phyloP scores from a whole-genome alignment of 352 stramenopile genomes.

The Phytophthora idaei region DNA sequence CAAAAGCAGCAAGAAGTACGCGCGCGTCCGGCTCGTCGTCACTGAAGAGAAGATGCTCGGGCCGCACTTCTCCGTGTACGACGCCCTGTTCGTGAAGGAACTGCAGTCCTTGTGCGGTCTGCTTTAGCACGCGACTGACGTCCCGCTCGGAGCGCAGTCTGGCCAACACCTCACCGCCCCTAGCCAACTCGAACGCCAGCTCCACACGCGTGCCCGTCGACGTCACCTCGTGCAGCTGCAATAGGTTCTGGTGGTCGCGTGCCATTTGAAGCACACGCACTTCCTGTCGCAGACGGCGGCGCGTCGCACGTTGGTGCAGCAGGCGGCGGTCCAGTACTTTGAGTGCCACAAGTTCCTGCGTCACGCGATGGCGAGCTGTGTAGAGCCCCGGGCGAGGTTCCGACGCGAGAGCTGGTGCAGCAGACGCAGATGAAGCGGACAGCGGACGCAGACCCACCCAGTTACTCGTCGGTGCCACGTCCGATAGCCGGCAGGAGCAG shows the following conservation, averaged over 20 bases:
- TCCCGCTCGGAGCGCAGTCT: slow-evolving; percentile 61
- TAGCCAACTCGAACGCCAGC: slow-evolving; percentile 78
- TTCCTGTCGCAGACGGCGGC: slow-evolving; percentile 75
- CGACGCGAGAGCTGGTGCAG: not conserved
- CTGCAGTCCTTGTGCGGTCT: slow-evolving; percentile 49
- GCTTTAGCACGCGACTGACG: slow-evolving; percentile 54
- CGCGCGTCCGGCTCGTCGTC: slow-evolving; percentile 66
- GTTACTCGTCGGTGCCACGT: slow-evolving; percentile 38
- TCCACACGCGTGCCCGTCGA: slow-evolving; percentile 53
- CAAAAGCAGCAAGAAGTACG: slow-evolving; percentile 71
- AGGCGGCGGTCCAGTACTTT: slow-evolving; percentile 70
- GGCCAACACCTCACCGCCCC: slow-evolving; percentile 64
- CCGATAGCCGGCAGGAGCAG: slow-evolving; percentile 50
- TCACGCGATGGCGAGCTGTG: slow-evolving; percentile 54
- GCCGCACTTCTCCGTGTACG: slow-evolving; percentile 71
- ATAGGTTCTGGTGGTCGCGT: slow-evolving; percentile 60
- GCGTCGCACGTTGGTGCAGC: slow-evolving; percentile 45
- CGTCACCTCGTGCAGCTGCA: slow-evolving; percentile 71
- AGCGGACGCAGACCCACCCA: slow-evolving; percentile 63
- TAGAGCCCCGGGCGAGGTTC: slow-evolving; percentile 57
- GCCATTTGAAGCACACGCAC: slow-evolving; percentile 58
- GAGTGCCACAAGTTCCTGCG: slow-evolving; percentile 72
- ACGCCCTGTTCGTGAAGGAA: slow-evolving; percentile 63
- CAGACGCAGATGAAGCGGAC: slow-evolving; percentile 25
- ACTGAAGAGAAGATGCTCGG: slow-evolving; percentile 78